Evolutionary conservation across 495 filamentous ascomycete species (phyloP), one percentile per base, ranked within the genome.

Genomic region (Glarea lozoyensis): DNA sequence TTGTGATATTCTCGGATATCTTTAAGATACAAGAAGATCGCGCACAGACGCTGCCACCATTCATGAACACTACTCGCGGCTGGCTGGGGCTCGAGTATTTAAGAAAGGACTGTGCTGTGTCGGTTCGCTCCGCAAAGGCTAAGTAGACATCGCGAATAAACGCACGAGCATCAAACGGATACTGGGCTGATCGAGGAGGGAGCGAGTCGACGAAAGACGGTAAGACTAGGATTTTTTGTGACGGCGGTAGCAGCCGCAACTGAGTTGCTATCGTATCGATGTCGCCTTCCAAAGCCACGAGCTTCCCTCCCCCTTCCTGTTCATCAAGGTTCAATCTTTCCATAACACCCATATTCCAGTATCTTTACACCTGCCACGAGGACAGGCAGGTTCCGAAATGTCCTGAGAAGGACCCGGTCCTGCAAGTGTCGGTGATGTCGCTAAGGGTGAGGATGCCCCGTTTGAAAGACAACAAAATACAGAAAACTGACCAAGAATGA

Each of bases 251-350:
- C 13, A 76, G 58, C 40, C 63, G 63, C 23, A 76, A 53, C 43
- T 76, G 72, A 18, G 68, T 69, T 31, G 68, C 61, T 18, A 76
- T 60, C 36, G 61, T 46, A 23, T 73, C 68, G 16, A 52, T 41
- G 20, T 65, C 59, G 2, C 72, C 72, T 45, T 74, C 72, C 39
- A 76, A 60, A 41, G 72, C 70, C 33, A 76, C 58, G 49, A 76
- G 53, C 49, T 59, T 68, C 20, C 72, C 72, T 21, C 59, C 27
- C 20, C 23, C 13, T 19, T 24, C 19, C 29, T 23, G 24, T 15
- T 21, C 30, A 15, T 32, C 18, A n/a, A 19, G 17, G 9, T 21
- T 10, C 15, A 11, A 7, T 37, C 23, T 10, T 11, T 13, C 23
- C 36, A 46, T 46, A 29, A 29, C n/a, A 29, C n/a, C 7, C n/a